These are phyloP conservation scores for Chrysoporthe deuterocubensis DNA, from an alignment of 2,329 filamentous ascomycete species.

Conservation along the genomic window DNA sequence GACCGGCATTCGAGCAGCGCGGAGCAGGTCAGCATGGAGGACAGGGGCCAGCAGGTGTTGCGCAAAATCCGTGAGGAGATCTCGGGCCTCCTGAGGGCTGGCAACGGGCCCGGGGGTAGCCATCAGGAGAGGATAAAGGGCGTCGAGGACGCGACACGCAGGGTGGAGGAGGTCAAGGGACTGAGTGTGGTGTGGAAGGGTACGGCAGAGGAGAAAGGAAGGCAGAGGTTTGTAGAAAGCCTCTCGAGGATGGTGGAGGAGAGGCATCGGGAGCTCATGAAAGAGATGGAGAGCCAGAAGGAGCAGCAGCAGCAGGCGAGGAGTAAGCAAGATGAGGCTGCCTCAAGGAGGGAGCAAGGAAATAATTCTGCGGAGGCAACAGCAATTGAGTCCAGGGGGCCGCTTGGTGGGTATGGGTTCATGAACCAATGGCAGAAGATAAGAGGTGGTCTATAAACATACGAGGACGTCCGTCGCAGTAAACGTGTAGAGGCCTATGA, in stretches of 20 bases:
- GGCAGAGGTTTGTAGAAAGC: slow-evolving; percentile 79
- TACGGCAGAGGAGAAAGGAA: slow-evolving; percentile 91
- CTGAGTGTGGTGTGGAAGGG: slow-evolving; percentile 87
- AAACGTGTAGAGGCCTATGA: not conserved
- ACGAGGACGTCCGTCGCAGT: not conserved
- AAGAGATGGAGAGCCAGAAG: slow-evolving; percentile 49
- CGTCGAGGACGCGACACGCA: slow-evolving; percentile 71
- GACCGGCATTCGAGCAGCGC: slow-evolving; percentile 45
- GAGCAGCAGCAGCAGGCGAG: slow-evolving; percentile 41
- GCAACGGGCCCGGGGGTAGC: slow-evolving; percentile 11
- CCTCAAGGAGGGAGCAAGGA: slow-evolving; percentile 38
- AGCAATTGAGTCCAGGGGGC: slow-evolving; percentile 45
- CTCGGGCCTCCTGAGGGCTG: slow-evolving; percentile 62
- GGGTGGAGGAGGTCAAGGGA: slow-evolving; percentile 78
- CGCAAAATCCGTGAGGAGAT: slow-evolving; percentile 74
- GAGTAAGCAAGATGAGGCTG: slow-evolving; percentile 37
- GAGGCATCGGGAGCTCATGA: slow-evolving; percentile 56
- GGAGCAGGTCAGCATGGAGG: slow-evolving; percentile 70
- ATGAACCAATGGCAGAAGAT: slow-evolving; percentile 68
- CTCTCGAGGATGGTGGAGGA: slow-evolving; percentile 86
- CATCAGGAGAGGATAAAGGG: slow-evolving; percentile 58
- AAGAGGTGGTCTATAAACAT: slow-evolving; percentile 52
- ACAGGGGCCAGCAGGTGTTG: slow-evolving; percentile 84
- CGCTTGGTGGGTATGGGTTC: slow-evolving; percentile 59
- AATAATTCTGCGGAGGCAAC: slow-evolving; percentile 35